Conservation (phyloP, 306 rosid species). For the Lathyrus tuberosus region DNA sequence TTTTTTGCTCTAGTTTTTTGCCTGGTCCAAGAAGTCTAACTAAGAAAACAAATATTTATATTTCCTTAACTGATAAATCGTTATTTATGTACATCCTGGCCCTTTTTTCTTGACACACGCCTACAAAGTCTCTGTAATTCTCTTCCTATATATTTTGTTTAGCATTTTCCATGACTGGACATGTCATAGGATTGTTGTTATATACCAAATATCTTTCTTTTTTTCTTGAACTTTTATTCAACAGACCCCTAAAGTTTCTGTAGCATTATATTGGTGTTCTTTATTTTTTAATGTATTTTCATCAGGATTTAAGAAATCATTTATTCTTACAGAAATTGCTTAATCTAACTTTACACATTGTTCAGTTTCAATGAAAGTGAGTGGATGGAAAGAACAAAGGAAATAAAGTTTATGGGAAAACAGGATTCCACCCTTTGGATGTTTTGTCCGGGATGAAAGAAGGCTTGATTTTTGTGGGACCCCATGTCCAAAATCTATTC, state of each 20-base stretch:
- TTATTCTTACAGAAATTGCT: conserved; percentile 10
- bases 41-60: not conserved
- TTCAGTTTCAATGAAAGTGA: no score
- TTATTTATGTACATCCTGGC: not conserved
- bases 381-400: no score
- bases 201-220: not conserved
- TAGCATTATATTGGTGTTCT: conserved; percentile 5
- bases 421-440: no score
- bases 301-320: not conserved
- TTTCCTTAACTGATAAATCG: conserved; percentile 1
- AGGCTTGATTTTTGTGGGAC: no score
- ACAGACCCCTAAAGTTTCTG: not conserved
- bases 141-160: conserved; percentile 10
- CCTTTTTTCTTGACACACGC: conserved; percentile 1
- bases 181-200: not conserved
- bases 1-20: conserved; percentile 9
- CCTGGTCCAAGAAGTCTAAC: not conserved
- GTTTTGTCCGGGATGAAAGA: no score
- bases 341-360: not conserved
- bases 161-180: conserved; percentile 8
- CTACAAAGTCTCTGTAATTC: not conserved
- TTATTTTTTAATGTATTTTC: not conserved
- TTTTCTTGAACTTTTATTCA: conserved; percentile 6
- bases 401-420: no score
- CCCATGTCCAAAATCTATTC: no score